A percentile compares a stretch with the other conserved stretches of the same genome.
These are phyloP conservation scores for Ascochyta pisi DNA, from an alignment of 2,329 filamentous ascomycete genomes.

Conservation along the genomic window DNA sequence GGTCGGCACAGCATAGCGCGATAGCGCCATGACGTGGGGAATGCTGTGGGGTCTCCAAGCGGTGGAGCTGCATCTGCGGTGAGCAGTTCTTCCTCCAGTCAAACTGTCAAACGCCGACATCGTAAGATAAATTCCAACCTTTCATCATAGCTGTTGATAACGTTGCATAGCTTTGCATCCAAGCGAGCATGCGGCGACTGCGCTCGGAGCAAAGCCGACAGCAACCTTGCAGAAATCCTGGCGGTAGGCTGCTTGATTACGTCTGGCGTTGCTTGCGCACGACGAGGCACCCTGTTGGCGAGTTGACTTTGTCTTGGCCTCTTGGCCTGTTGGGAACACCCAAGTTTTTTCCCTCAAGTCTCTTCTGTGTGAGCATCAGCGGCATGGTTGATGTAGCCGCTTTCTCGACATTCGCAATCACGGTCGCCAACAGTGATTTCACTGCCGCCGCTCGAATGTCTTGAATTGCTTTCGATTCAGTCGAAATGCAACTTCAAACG, in stretches of 20 bases:
- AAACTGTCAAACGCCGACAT: constrained; percentile 26
- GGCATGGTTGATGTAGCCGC: background rate
- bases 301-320: constrained; percentile 1
- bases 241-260: constrained; percentile 8
- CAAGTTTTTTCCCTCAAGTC: background rate
- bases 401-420: background rate
- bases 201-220: constrained; percentile 7
- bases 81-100: constrained; percentile 31
- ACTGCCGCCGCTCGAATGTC: background rate
- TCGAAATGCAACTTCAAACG: constrained; percentile 3
- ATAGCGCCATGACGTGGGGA: constrained; percentile 25
- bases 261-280: constrained; percentile 14
- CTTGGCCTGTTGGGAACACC: constrained; percentile 4
- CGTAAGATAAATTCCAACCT: constrained; percentile 10
- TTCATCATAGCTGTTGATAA: constrained; percentile 3
- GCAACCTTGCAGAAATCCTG: background rate
- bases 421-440: background rate
- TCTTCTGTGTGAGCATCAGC: background rate
- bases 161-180: constrained; percentile 7
- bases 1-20: constrained; percentile 15
- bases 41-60: constrained; percentile 26
- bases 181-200: constrained; percentile 12
- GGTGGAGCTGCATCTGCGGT: constrained; percentile 23
- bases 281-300: background rate
- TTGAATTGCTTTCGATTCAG: background rate